Base-by-base conservation (phyloP, 768 basidiomycete genomes). In the Pleurotus cornucopiae region DNA sequence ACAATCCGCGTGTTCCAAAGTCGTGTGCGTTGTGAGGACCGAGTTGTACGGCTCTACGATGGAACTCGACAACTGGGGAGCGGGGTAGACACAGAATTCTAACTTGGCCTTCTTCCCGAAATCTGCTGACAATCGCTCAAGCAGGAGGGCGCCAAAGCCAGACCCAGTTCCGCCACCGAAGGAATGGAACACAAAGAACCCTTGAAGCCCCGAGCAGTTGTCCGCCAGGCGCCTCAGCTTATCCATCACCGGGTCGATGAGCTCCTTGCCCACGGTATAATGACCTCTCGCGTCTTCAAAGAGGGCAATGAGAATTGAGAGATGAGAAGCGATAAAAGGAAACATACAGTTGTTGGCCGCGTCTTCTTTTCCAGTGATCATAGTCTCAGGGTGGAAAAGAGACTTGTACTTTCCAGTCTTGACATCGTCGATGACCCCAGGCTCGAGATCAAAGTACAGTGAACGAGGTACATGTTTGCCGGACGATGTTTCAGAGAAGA, bases 141-240 rank as follows among this genome's bases (percentile, higher is more conserved):
- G 85, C 52, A 98, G 83, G 62, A 98, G 85, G 52, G 96, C 94
- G 66, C 96, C 96, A 69, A 99, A 96, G 62, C 96, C 96, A 58
- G 96, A 99, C 60, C 96, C 96, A 61, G 96, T 98, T 73, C 96
- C 96, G 67, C 96, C 96, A 71, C 96, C 96, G 71, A 99, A 98
- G 49, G 96, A 99, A 80, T 98, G 96, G 88, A 98, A 98, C 64
- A 97, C 94, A 70, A 98, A 98, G 82, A 98, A 99, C 60, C 96
- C 96, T 73, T 98, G 96, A 21, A 98, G 86, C 66, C 96, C 96
- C 54, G 83, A 81, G 77, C 96, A 98, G 80, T 95, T 95, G 73
- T 99, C 96, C 55, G 96, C 89, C 54, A 99, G 84, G 63, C 89
- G 86, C 68, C 96, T 90, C 64, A 97, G 80, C 68, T 90, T 94